Percentiles rank a stretch among this genome's conserved stretches.
Conservation (phyloP, 1,139 yeast genomes). For the Suhomyces panamericanus region DNA sequence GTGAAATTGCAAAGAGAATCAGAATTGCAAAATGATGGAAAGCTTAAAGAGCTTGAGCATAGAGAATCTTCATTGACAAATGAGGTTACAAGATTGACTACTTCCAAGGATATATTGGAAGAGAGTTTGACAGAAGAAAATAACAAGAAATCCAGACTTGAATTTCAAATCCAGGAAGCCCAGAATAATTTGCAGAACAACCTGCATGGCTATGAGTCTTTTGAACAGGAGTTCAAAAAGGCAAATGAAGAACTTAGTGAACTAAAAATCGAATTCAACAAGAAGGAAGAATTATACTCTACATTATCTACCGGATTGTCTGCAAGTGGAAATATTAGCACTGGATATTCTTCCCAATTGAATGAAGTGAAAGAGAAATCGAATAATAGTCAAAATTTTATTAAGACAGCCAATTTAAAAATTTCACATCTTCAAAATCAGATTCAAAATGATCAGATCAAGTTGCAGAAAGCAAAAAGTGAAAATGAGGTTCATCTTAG, state of each 20-base stretch:
- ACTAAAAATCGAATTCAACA: slow-evolving; percentile 51
- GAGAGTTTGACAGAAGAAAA: slow-evolving; percentile 57
- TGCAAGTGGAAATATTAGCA: slow-evolving; percentile 68
- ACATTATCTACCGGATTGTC: slow-evolving; percentile 90
- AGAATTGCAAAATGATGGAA: slow-evolving; percentile 64
- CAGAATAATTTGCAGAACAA: slow-evolving; percentile 29
- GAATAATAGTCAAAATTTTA: slow-evolving; percentile 53
- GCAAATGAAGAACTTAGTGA: slow-evolving; percentile 45
- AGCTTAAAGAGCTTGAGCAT: slow-evolving; percentile 59
- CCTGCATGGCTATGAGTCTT: slow-evolving; percentile 26
- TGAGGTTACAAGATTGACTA: slow-evolving; percentile 64
- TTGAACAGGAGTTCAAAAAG: slow-evolving; percentile 40
- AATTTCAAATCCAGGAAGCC: slow-evolving; percentile 20
- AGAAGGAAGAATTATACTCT: slow-evolving; percentile 77
- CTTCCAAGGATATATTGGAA: slow-evolving; percentile 57
- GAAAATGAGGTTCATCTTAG: slow-evolving; percentile 48
- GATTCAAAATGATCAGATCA: slow-evolving; percentile 51
- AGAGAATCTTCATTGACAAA: slow-evolving; percentile 61
- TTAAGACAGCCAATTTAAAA: slow-evolving; percentile 63
- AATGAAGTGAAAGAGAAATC: slow-evolving; percentile 61
- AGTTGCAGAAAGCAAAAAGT: slow-evolving; percentile 52
- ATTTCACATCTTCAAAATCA: slow-evolving; percentile 59
- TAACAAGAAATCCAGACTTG: slow-evolving; percentile 18
- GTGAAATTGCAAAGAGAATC: slow-evolving; percentile 56
- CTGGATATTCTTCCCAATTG: slow-evolving; percentile 73